Evolutionary conservation across 495 filamentous ascomycete species (phyloP).

Genomic region (Podospora pseudocomata): DNA sequence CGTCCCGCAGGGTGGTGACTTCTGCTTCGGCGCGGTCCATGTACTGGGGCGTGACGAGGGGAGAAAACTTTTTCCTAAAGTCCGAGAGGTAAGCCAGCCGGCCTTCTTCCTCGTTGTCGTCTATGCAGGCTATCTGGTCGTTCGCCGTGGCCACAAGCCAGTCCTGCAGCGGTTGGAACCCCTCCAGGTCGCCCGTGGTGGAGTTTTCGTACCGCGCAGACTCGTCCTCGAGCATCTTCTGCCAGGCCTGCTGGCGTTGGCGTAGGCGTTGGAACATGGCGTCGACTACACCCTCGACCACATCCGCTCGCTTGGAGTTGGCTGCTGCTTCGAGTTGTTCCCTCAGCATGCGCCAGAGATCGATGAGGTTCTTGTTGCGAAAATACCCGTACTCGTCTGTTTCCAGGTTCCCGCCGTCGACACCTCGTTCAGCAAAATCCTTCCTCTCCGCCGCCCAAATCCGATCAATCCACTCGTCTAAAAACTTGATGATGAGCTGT

Average conservation of each 20-base stretch:
- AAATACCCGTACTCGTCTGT: constrained; percentile 82
- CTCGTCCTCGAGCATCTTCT: constrained; percentile 85
- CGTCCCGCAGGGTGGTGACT: constrained; percentile 70
- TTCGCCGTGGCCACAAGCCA: constrained; percentile 97
- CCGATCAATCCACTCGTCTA: constrained; percentile 96
- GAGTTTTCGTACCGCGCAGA: constrained; percentile 62
- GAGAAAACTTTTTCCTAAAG: constrained; percentile 74
- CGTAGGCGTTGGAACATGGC: constrained; percentile 87
- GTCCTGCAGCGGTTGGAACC: constrained; percentile 77
- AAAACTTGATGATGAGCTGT: constrained; percentile 85
- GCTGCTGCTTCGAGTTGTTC: constrained; percentile 82
- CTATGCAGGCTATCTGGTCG: constrained; percentile 96
- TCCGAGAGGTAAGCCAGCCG: constrained; percentile 72
- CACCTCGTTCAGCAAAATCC: constrained; percentile 70
- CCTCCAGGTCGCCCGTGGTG: constrained; percentile 65
- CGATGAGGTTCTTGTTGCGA: constrained; percentile 81
- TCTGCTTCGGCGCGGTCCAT: constrained; percentile 66
- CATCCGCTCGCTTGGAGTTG: constrained; percentile 75
- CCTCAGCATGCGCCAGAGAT: constrained; percentile 96
- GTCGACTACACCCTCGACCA: constrained; percentile 89
- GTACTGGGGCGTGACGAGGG: constrained; percentile 77
- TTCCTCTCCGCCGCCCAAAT: constrained; percentile 76
- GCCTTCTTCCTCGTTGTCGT: constrained; percentile 71
- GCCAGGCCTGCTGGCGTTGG: constrained; percentile 75
- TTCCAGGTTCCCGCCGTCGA: constrained; percentile 69